These are phyloP conservation scores for Basipetospora sp. DNA, from an alignment of 2,329 filamentous ascomycete species.

Conservation along the genomic window DNA sequence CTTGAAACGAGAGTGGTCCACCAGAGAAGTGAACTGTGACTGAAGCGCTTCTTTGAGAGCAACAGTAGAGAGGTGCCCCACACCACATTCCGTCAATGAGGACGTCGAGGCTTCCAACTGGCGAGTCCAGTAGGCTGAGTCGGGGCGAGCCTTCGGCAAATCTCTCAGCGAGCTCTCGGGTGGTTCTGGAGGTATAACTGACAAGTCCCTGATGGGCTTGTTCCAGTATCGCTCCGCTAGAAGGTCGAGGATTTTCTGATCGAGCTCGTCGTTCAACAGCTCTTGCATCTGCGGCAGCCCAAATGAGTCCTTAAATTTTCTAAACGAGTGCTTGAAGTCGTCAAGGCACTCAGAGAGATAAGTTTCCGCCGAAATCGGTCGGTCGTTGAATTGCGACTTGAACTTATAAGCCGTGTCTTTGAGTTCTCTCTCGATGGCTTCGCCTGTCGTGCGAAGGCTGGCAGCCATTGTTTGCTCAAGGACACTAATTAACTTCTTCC, in stretches of 20 bases:
- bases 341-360: constrained; percentile 92
- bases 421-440: constrained; percentile 85
- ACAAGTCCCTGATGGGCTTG: constrained; percentile 76
- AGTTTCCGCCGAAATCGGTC: constrained; percentile 84
- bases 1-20: constrained; percentile 69
- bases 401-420: constrained; percentile 97
- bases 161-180: constrained; percentile 51
- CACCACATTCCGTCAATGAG: constrained; percentile 80
- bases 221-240: constrained; percentile 96
- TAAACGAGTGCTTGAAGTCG: constrained; percentile 95
- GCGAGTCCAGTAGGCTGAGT: constrained; percentile 81
- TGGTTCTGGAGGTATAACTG: constrained; percentile 47
- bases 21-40: constrained; percentile 62
- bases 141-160: constrained; percentile 70
- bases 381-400: constrained; percentile 98
- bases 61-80: constrained; percentile 80
- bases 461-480: constrained; percentile 94
- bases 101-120: constrained; percentile 88
- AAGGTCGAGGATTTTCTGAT: constrained; percentile 86
- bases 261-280: constrained; percentile 78
- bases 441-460: constrained; percentile 74
- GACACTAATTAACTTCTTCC: constrained; percentile 93
- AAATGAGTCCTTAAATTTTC: constrained; percentile 79
- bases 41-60: constrained; percentile 84
- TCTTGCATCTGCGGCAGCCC: constrained; percentile 79